Percentiles rank a stretch among this genome's conserved stretches.
Conservation (phyloP, 2,329 filamentous ascomycete genomes). For the Trichoderma koningiopsis region DNA sequence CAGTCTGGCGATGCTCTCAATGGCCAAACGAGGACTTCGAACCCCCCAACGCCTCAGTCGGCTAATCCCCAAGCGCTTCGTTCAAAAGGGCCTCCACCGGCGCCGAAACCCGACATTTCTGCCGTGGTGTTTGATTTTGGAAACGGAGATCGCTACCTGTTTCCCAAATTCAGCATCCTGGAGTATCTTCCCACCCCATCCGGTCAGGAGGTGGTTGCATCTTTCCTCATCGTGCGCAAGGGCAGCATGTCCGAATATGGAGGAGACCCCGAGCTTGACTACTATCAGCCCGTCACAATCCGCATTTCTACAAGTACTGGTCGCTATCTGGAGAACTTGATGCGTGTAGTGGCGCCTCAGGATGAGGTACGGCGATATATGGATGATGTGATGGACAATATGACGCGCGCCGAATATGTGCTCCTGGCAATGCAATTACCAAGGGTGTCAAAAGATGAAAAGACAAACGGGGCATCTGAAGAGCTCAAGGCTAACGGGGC, state of each 20-base stretch:
- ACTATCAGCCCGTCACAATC: slow-evolving; percentile 75
- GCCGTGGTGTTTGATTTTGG: slow-evolving; percentile 74
- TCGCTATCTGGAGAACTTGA: slow-evolving; percentile 62
- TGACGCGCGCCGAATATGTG: slow-evolving; percentile 68
- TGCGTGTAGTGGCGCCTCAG: slow-evolving; percentile 61
- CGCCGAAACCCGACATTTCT: slow-evolving; percentile 60
- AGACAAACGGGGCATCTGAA: slow-evolving; percentile 34
- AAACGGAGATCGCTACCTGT: slow-evolving; percentile 73
- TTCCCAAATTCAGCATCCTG: slow-evolving; percentile 76
- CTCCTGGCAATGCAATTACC: slow-evolving; percentile 68
- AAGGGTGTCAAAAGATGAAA: slow-evolving; percentile 39
- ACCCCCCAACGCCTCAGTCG: slow-evolving; percentile 26
- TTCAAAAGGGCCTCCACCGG: slow-evolving; percentile 60
- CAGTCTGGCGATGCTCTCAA: slow-evolving; percentile 40
- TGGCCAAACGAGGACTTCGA: slow-evolving; percentile 34
- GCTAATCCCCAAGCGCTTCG: slow-evolving; percentile 57
- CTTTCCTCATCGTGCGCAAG: slow-evolving; percentile 75
- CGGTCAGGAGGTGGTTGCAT: slow-evolving; percentile 67
- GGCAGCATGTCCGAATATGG: slow-evolving; percentile 67
- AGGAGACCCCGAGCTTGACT: slow-evolving; percentile 65
- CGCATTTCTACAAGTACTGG: slow-evolving; percentile 57
- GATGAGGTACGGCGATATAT: slow-evolving; percentile 68
- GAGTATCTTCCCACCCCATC: slow-evolving; percentile 59
- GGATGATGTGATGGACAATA: slow-evolving; percentile 70
- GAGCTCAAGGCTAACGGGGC: slow-evolving; percentile 38